These are phyloP conservation scores for Amylocarpus encephaloides DNA, from an alignment of 2,329 filamentous ascomycete genomes.

Conservation along the genomic window DNA sequence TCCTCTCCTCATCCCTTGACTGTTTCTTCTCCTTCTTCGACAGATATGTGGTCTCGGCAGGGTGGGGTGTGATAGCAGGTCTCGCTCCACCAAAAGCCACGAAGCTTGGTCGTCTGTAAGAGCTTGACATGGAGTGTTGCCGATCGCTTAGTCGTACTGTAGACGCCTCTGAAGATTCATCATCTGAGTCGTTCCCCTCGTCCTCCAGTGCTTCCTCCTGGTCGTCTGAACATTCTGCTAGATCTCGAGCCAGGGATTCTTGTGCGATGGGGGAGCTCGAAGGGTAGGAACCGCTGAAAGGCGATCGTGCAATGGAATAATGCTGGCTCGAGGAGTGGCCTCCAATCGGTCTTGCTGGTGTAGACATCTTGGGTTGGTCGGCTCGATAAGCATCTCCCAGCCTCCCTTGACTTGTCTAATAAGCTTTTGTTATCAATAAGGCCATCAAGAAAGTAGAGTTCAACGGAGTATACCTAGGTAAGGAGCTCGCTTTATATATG, in stretches of 20 bases:
- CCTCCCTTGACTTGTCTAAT: no score
- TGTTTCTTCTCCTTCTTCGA: slow-evolving; percentile 50
- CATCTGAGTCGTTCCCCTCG: slow-evolving; percentile 35
- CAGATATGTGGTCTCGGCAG: slow-evolving; percentile 40
- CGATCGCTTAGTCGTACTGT: slow-evolving; percentile 31
- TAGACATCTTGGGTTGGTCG: slow-evolving; percentile 22
- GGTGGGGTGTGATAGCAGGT: slow-evolving; percentile 58
- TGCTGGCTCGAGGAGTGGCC: slow-evolving; percentile 9
- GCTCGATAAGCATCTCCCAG: no score
- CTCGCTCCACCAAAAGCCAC: slow-evolving; percentile 67
- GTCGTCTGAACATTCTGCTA: slow-evolving; percentile 57
- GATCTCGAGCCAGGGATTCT: slow-evolving; percentile 57
- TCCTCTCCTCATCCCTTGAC: slow-evolving; percentile 51
- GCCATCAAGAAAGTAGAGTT: no score
- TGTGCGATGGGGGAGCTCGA: slow-evolving; percentile 61
- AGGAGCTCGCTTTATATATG: no score
- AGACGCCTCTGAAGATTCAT: slow-evolving; percentile 35
- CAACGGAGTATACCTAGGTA: no score
- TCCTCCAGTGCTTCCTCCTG: slow-evolving; percentile 39
- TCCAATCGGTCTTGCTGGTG: slow-evolving; percentile 22
- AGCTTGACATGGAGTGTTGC: slow-evolving; percentile 49
- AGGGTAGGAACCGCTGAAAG: slow-evolving; percentile 41
- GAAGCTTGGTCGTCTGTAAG: slow-evolving; percentile 72
- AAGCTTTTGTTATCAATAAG: no score
- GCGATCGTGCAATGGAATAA: slow-evolving; percentile 29